Evolutionary conservation across 2,329 filamentous ascomycete species (phyloP), one percentile per base, ranked within the genome.

Genomic region (Pseudogymnoascus sp.): DNA sequence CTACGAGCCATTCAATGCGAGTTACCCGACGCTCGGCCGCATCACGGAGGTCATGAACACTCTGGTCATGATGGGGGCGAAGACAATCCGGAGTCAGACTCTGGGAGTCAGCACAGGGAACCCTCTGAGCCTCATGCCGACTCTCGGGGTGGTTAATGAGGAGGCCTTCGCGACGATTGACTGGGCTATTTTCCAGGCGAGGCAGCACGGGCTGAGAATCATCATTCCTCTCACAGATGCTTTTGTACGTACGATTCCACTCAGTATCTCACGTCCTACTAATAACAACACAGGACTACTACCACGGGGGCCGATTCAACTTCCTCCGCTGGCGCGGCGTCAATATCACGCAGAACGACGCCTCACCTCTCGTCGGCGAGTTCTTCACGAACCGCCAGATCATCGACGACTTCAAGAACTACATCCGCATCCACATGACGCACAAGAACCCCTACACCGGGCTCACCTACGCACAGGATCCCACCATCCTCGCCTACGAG

Each of bases 401-500:
- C 63, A 73, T 80, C 33, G 67, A 66, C 11, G 68, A 74, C 15
- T 81, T 81, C 73, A 80, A 80, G 69, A 71, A 71, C 62, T 81
- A 80, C 68, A 76, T 81, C 67, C 68, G 71, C 23, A 72, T 74
- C 37, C 72, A 80, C 31, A 65, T 81, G 59, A 78, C 77, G 1
- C 79, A 81, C 66, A 69, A 73, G 15, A 82, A 82, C 67, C 74
- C 73, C 35, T 78, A 78, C 68, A 81, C 76, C 7, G 75, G 76
- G 61, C 70, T 80, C 2, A 77, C 76, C 1, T 80, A 80, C 64
- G 79, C 78, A 11, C 75, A 79, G 62, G 79, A 81, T 65, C 76
- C 79, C 4, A 80, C 79, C 3, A 80, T 82, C 63, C 80, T 80
- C 64, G 78, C 77, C 10, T 79, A 77, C 66, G 78, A 81, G 69